Percentiles rank a stretch among this genome's conserved stretches.
Conservation (phyloP, 306 rosid genomes). For the Hippophae rhamnoides region DNA sequence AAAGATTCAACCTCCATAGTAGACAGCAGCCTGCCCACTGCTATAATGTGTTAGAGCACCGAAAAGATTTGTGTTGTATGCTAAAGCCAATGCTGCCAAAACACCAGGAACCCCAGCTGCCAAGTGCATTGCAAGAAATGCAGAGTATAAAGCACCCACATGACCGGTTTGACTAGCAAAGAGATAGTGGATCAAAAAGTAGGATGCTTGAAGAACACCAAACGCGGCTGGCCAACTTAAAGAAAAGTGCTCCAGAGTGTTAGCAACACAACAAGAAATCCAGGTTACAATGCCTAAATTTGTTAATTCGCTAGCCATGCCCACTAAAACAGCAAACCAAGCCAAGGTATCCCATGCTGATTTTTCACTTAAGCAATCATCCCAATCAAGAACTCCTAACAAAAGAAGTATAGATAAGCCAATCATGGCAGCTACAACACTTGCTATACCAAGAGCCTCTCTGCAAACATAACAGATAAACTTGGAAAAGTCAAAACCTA, state of each 20-base stretch:
- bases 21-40: constrained; percentile 97
- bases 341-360: constrained; percentile 74
- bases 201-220: constrained; percentile 73
- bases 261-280: neutral
- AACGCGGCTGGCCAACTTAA: constrained; percentile 83
- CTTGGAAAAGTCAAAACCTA: constrained; percentile 12
- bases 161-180: constrained; percentile 97
- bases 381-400: neutral
- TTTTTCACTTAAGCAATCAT: constrained; percentile 15
- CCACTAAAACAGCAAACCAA: neutral
- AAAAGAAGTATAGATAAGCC: neutral
- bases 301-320: neutral
- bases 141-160: constrained; percentile 84
- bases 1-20: constrained; percentile 48
- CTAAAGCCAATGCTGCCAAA: constrained; percentile 71
- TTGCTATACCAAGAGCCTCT: constrained; percentile 12
- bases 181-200: constrained; percentile 88
- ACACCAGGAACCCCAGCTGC: constrained; percentile 87
- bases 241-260: constrained; percentile 44
- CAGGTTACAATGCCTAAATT: constrained; percentile 57
- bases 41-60: constrained; percentile 90
- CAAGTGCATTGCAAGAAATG: constrained; percentile 87
- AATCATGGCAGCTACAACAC: neutral
- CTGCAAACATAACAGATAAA: constrained; percentile 35
- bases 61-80: constrained; percentile 80